Conservation (phyloP, 306 rosid species). For the Pterocarpus santalinus region DNA sequence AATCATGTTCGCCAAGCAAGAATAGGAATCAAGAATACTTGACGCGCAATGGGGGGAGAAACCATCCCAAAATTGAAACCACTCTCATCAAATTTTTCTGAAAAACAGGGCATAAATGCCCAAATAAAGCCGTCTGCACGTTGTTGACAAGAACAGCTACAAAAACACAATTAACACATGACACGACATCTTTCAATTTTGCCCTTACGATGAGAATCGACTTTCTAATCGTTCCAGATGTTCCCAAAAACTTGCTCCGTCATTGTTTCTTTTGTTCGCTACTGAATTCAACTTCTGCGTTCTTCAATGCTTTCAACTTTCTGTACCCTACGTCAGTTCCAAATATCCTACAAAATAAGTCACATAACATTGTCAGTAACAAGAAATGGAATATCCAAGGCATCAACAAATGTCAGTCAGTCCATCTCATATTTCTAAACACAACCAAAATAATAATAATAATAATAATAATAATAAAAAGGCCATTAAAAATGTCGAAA, state of each 20-base stretch:
- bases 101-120: slow-evolving; percentile 31
- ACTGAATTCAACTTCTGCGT: slow-evolving; percentile 46
- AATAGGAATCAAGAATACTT: neutral
- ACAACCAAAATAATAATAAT: neutral
- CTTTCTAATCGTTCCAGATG: slow-evolving; percentile 30
- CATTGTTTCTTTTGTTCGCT: slow-evolving; percentile 50
- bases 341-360: slow-evolving; percentile 60
- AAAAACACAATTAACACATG: slow-evolving; percentile 42
- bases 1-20: slow-evolving; percentile 1
- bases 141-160: slow-evolving; percentile 39
- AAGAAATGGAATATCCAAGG: neutral
- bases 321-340: slow-evolving; percentile 79
- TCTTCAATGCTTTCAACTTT: slow-evolving; percentile 73
- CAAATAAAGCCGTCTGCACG: slow-evolving; percentile 46
- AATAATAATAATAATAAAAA: neutral
- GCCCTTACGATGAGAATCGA: slow-evolving; percentile 39
- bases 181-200: slow-evolving; percentile 40
- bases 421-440: neutral
- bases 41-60: neutral
- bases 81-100: slow-evolving; percentile 38
- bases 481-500: neutral
- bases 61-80: neutral
- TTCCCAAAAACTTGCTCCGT: neutral
- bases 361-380: slow-evolving; percentile 8
- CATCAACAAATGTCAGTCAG: neutral